Conservation (phyloP, 2,329 filamentous ascomycete genomes). For the Elsinoe necatrix region DNA sequence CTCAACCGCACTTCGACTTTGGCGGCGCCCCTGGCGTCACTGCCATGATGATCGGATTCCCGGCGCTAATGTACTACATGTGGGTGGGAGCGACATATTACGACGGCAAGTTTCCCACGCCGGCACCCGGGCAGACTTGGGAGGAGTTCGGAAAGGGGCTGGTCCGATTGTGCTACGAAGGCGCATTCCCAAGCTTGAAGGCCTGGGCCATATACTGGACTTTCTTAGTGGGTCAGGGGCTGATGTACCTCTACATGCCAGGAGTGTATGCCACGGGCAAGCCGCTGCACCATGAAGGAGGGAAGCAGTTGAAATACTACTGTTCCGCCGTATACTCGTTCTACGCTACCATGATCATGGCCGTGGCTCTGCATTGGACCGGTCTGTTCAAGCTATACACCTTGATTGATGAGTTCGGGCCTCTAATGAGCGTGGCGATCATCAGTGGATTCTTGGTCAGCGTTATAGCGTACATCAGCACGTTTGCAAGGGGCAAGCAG, state of each 20-base stretch:
- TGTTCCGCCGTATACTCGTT: slow-evolving; percentile 84
- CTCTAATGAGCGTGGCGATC: slow-evolving; percentile 87
- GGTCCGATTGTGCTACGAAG: slow-evolving; percentile 64
- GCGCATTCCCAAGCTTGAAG: slow-evolving; percentile 71
- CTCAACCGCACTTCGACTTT: slow-evolving; percentile 61
- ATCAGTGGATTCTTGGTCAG: slow-evolving; percentile 78
- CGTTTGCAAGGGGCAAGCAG: slow-evolving; percentile 67
- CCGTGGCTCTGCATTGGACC: slow-evolving; percentile 66
- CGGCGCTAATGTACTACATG: slow-evolving; percentile 98
- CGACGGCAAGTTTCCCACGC: slow-evolving; percentile 65
- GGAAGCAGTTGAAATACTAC: slow-evolving; percentile 86
- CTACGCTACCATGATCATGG: slow-evolving; percentile 71
- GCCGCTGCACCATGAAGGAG: slow-evolving; percentile 70
- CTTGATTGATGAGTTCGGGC: slow-evolving; percentile 89
- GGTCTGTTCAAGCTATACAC: slow-evolving; percentile 84
- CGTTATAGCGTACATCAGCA: slow-evolving; percentile 78
- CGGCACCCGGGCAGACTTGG: slow-evolving; percentile 53
- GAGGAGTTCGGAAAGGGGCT: slow-evolving; percentile 65
- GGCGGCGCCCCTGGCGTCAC: slow-evolving; percentile 74
- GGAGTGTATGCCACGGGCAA: slow-evolving; percentile 85
- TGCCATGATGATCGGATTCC: slow-evolving; percentile 86
- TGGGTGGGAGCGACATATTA: slow-evolving; percentile 95
- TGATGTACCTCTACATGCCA: slow-evolving; percentile 76
- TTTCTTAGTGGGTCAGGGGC: slow-evolving; percentile 77
- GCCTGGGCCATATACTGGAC: slow-evolving; percentile 94